Evolutionary conservation across 805 yeast species (phyloP).

Genomic region (Pichia exigua): DNA sequence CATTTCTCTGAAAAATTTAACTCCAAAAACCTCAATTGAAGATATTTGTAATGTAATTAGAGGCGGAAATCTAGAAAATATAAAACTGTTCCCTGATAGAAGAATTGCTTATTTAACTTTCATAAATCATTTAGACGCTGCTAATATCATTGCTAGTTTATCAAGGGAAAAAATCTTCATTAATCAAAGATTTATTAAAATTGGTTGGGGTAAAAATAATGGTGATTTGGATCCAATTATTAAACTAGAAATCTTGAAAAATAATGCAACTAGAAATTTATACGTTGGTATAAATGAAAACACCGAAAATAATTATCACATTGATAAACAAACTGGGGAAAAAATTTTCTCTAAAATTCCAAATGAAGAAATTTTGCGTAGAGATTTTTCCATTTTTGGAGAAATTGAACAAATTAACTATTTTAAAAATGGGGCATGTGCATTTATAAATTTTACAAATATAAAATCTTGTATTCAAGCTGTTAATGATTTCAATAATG

Average conservation of each 20-base stretch:
- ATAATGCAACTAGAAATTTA: constrained; percentile 73
- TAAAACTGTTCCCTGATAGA: constrained; percentile 42
- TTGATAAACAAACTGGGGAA: constrained; percentile 4
- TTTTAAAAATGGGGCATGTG: constrained; percentile 62
- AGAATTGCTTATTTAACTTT: constrained; percentile 65
- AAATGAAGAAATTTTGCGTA: constrained; percentile 40
- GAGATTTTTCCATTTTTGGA: constrained; percentile 59
- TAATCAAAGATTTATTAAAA: constrained; percentile 52
- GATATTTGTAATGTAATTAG: constrained; percentile 70
- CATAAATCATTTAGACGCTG: constrained; percentile 55
- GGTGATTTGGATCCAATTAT: constrained; percentile 54
- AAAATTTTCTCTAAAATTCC: constrained; percentile 28
- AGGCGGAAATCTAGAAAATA: constrained; percentile 65
- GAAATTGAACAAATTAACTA: constrained; percentile 70
- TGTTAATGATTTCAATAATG: constrained; percentile 47
- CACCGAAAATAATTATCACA: constrained; percentile 1
- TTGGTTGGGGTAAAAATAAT: constrained; percentile 68
- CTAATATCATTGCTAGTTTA: constrained; percentile 50
- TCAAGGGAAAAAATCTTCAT: constrained; percentile 47
- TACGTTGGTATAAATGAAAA: constrained; percentile 48
- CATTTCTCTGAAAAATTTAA: constrained; percentile 59
- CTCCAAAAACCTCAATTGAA: constrained; percentile 56
- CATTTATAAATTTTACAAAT: constrained; percentile 63
- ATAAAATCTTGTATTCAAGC: constrained; percentile 56
- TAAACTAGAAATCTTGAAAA: constrained; percentile 43